Conservation (phyloP, 805 yeast species). For the Candida nemodendra region DNA sequence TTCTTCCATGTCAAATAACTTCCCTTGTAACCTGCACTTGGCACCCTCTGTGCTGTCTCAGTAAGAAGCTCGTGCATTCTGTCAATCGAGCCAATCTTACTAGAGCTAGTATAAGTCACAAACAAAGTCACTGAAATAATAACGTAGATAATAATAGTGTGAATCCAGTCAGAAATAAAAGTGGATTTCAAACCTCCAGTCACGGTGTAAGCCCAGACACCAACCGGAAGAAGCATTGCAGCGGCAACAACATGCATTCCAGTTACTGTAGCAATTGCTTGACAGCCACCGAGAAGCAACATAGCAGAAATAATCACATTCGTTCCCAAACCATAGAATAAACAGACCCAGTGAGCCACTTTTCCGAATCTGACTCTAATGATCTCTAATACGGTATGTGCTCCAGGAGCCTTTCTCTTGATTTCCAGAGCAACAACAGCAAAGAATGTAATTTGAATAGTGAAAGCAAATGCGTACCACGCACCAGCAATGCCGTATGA, state of each 20-base stretch:
- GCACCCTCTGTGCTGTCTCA: slow-evolving; percentile 17
- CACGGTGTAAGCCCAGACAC: slow-evolving; percentile 47
- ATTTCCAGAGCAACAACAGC: slow-evolving; percentile 39
- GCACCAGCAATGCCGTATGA: slow-evolving; percentile 22
- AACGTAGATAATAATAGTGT: slow-evolving; percentile 44
- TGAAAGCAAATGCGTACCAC: slow-evolving; percentile 32
- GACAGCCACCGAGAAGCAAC: slow-evolving; percentile 45
- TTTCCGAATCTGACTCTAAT: slow-evolving; percentile 38
- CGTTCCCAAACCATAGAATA: slow-evolving; percentile 38
- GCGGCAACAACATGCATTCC: slow-evolving; percentile 48
- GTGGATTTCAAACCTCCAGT: slow-evolving; percentile 53
- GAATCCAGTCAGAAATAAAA: slow-evolving; percentile 51
- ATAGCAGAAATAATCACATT: slow-evolving; percentile 38
- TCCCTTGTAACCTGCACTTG: slow-evolving; percentile 28
- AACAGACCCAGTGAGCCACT: slow-evolving; percentile 35
- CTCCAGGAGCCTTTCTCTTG: slow-evolving; percentile 41
- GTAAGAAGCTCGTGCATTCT: slow-evolving; percentile 33
- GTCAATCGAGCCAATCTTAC: slow-evolving; percentile 34
- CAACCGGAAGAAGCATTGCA: slow-evolving; percentile 43
- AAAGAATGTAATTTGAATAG: slow-evolving; percentile 38
- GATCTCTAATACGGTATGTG: slow-evolving; percentile 41
- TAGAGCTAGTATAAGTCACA: slow-evolving; percentile 29
- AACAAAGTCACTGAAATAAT: slow-evolving; percentile 31
- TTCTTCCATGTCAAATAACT: slow-evolving; percentile 35
- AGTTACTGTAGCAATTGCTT: slow-evolving; percentile 38